Conservation (phyloP, 2,329 filamentous ascomycete species). For the Rosellinia necatrix region DNA sequence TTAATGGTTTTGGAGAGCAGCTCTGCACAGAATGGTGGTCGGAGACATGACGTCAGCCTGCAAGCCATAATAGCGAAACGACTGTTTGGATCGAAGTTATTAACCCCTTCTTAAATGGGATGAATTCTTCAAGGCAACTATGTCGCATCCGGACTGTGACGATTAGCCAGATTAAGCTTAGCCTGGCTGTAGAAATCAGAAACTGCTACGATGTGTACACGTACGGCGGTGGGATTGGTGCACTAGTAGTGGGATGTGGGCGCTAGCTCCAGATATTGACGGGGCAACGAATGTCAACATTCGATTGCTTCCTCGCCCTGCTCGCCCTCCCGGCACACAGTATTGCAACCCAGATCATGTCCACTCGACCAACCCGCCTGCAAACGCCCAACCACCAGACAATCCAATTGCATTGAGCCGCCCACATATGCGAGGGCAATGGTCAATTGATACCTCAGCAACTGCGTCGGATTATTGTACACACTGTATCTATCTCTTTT, state of each 20-base stretch:
- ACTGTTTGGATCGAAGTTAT: no score
- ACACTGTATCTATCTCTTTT: neutral
- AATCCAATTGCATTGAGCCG: slow-evolving; percentile 17
- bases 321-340: no score
- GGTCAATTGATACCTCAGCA: slow-evolving; percentile 22
- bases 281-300: slow-evolving; percentile 37
- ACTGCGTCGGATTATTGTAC: neutral
- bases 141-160: neutral
- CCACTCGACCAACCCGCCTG: slow-evolving; percentile 18
- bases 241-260: neutral
- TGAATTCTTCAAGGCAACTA: neutral
- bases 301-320: neutral
- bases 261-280: slow-evolving; percentile 26
- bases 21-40: neutral
- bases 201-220: slow-evolving; percentile 3
- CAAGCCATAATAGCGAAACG: neutral
- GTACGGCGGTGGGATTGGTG: slow-evolving; percentile 15
- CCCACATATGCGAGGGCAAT: slow-evolving; percentile 7
- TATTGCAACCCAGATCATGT: no score
- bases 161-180: neutral
- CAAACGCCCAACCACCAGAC: slow-evolving; percentile 18
- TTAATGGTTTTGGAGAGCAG: no score
- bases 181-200: neutral
- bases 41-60: slow-evolving; percentile 3
- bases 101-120: neutral